These are phyloP conservation scores for Fusarium acutatum DNA, from an alignment of 2,329 filamentous ascomycete genomes.

Conservation along the genomic window DNA sequence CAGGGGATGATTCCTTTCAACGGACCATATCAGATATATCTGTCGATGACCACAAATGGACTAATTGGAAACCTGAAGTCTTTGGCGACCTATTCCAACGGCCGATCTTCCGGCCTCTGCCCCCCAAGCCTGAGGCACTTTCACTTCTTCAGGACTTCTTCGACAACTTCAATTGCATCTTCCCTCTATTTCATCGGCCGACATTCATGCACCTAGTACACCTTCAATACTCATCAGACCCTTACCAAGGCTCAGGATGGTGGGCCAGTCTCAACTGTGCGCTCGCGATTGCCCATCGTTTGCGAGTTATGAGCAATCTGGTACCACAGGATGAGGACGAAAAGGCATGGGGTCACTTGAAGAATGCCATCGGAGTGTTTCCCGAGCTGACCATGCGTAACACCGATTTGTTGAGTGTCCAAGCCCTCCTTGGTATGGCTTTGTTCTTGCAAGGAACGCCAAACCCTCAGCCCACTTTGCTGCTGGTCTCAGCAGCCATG, in stretches of 20 bases:
- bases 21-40: constrained; percentile 93
- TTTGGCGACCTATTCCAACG: constrained; percentile 92
- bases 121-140: constrained; percentile 85
- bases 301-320: constrained; percentile 95
- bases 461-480: constrained; percentile 93
- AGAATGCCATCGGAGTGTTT: constrained; percentile 95
- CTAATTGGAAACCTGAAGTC: constrained; percentile 97
- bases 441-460: constrained; percentile 96
- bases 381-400: constrained; percentile 95
- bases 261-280: constrained; percentile 97
- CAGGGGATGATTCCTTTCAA: constrained; percentile 93
- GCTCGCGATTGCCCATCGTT: constrained; percentile 88
- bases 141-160: constrained; percentile 94
- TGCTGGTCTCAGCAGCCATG: constrained; percentile 90
- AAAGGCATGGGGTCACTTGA: constrained; percentile 94
- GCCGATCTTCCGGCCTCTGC: constrained; percentile 82
- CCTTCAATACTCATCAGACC: constrained; percentile 89
- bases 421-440: constrained; percentile 91
- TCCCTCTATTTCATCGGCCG: constrained; percentile 95
- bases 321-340: constrained; percentile 91
- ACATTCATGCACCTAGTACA: constrained; percentile 99
- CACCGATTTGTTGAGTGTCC: constrained; percentile 92
- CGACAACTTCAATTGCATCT: constrained; percentile 99
- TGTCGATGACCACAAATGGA: constrained; percentile 93
- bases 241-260: constrained; percentile 96